phyloP scores from a whole-genome alignment of 768 basidiomycete genomes.

The Coprinopsis marcescibilis region DNA sequence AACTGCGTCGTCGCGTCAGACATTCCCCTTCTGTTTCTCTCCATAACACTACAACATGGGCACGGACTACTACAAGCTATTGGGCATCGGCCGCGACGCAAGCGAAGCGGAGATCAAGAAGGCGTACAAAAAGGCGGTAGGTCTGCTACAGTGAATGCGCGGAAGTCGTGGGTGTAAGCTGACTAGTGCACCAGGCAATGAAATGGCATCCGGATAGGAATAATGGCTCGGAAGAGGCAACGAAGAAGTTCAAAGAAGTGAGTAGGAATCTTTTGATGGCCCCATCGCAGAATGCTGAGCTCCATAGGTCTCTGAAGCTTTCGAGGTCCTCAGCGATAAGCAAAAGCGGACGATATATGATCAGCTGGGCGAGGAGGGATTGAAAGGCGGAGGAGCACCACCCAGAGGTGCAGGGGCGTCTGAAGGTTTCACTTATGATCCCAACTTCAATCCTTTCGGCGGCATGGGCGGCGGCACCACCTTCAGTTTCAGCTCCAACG shows the following conservation, averaged over 20 bases:
- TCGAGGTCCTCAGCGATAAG: conserved; percentile 88
- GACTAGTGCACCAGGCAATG: conserved; percentile 47
- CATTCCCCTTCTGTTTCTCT: conserved; percentile 5
- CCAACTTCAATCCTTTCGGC: conserved; percentile 35
- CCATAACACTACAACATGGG: conserved; percentile 46
- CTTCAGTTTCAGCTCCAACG: conserved; percentile 50
- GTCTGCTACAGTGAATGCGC: too few relatives aligned
- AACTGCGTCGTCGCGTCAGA: conserved; percentile 8
- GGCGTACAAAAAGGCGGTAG: conserved; percentile 91
- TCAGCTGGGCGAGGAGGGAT: conserved; percentile 92
- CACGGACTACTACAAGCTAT: conserved; percentile 81
- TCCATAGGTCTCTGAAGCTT: conserved; percentile 85
- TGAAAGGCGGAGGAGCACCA: conserved; percentile 66
- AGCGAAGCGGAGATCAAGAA: conserved; percentile 85
- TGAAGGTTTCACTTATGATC: conserved; percentile 32
- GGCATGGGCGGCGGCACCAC: conserved; percentile 43
- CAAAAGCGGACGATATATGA: conserved; percentile 84
- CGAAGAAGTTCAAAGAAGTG: conserved; percentile 89
- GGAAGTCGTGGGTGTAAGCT: too few relatives aligned
- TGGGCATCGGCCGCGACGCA: conserved; percentile 71
- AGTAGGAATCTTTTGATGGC: conserved; percentile 11
- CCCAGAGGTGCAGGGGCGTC: conserved; percentile 45
- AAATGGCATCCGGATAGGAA: conserved; percentile 97
- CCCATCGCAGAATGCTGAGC: neutral
- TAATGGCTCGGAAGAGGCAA: conserved; percentile 76